These are phyloP conservation scores for Amanita exitialis DNA, from an alignment of 768 basidiomycete species.

Conservation along the genomic window DNA sequence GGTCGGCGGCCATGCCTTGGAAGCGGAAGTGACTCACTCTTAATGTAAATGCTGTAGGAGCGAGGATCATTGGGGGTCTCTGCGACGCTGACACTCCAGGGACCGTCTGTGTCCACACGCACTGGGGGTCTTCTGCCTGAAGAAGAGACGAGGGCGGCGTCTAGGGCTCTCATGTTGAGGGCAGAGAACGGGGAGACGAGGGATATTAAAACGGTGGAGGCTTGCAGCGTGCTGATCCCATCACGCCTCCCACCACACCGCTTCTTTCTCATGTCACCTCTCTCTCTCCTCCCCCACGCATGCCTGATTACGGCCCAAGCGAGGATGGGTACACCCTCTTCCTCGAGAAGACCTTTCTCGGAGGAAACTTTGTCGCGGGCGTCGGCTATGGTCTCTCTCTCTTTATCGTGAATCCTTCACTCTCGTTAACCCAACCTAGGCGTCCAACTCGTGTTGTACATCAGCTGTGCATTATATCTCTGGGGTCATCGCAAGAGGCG, in stretches of 20 bases:
- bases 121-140: conserved; percentile 39
- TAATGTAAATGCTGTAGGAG: conserved; percentile 79
- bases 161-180: conserved; percentile 5
- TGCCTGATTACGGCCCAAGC: conserved; percentile 19
- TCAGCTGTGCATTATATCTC: background rate
- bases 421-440: too few species aligned
- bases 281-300: background rate
- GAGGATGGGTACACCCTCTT: conserved; percentile 22
- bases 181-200: background rate
- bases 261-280: background rate
- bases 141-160: conserved; percentile 24
- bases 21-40: conserved; percentile 52
- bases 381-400: conserved; percentile 25
- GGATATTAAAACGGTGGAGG: background rate
- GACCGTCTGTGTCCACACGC: conserved; percentile 67
- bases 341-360: conserved; percentile 29
- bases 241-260: background rate
- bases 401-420: background rate
- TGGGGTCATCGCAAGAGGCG: conserved; percentile 13
- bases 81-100: conserved; percentile 84
- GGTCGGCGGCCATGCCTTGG: background rate
- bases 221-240: background rate
- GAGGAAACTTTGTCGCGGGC: conserved; percentile 30
- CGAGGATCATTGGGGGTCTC: conserved; percentile 68
- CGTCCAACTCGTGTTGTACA: conserved; percentile 22